Base-by-base conservation (phyloP, 1,284 basidiomycete genomes). In the Coniophora puteana region DNA sequence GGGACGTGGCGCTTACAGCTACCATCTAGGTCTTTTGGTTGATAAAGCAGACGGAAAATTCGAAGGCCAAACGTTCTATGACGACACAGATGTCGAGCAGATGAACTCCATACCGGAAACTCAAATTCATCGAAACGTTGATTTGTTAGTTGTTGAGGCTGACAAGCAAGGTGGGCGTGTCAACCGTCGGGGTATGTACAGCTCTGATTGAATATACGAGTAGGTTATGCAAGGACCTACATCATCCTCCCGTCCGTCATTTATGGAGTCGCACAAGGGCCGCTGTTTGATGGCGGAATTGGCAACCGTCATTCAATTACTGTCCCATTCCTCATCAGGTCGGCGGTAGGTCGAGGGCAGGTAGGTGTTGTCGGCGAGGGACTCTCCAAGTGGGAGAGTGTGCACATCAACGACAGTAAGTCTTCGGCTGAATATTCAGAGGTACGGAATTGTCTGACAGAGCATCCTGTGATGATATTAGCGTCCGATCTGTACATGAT, bases 51-150 rank as follows among this genome's bases (percentile, higher is more conserved):
- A 46, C 27, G 69, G 69, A 27, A 46, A 57, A 46, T 49, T 50
- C 22, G 37, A 46, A 3, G 50, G 54, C 5, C 54, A 65, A 7
- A 50, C 41, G 0, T 54, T 69, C 39, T 69, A 66, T 48, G 59
- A 58, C 21, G 67, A 72, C 50, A 32, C 58, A n/a, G 56, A 68
- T 35, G 43, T 61, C 4, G 58, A 58, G 21, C 52, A 51, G 32
- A 54, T 70, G 30, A 66, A 65, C 36, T 51, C 54, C 8, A 50
- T 70, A 22, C 54, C 63, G 12, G 42, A 38, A n/a, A 57, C 55
- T n/a, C 62, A 58, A 20, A 41, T 54, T 1, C 66, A 69, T 45
- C 59, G 66, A 30, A 51, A 61, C 27, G 53, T 68, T 5, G 58
- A 59, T 26, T 26, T 50, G 12, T 28, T 43, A 14, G 39, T 62